These are phyloP conservation scores for Neurospora sublineolata DNA, from an alignment of 495 filamentous ascomycete species.

Conservation along the genomic window DNA sequence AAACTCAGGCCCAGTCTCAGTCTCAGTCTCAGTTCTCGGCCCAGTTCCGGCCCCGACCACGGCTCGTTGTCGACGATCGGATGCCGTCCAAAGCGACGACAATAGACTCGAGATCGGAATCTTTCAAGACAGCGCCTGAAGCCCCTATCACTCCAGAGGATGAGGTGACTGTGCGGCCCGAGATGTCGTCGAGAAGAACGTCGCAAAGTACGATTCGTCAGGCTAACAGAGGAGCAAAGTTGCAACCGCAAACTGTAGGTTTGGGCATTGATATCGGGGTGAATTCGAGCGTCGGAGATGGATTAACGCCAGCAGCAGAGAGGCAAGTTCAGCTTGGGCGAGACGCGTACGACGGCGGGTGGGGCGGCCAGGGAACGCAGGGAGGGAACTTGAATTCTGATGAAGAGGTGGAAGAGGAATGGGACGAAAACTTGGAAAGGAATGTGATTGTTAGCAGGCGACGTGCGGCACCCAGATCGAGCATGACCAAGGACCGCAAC, in stretches of 20 bases:
- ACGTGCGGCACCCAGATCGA: slow-evolving; percentile 17
- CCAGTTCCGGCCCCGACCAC: not conserved
- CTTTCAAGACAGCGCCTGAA: slow-evolving; percentile 63
- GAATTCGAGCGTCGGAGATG: slow-evolving; percentile 26
- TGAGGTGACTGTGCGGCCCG: slow-evolving; percentile 42
- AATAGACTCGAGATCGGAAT: slow-evolving; percentile 51
- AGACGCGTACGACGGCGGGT: slow-evolving; percentile 38
- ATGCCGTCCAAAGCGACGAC: slow-evolving; percentile 32
- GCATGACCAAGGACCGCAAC: slow-evolving; percentile 13
- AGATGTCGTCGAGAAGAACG: slow-evolving; percentile 30
- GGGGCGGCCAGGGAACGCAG: slow-evolving; percentile 14
- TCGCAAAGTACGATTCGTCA: slow-evolving; percentile 33
- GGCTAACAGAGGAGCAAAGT: slow-evolving; percentile 18
- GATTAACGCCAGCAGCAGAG: slow-evolving; percentile 25
- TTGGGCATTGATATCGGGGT: slow-evolving; percentile 35
- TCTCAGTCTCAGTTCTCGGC: not conserved
- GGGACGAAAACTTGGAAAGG: slow-evolving; percentile 43
- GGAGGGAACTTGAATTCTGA: slow-evolving; percentile 7
- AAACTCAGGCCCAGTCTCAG: not conserved
- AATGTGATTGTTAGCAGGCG: slow-evolving; percentile 47
- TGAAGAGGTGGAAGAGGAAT: slow-evolving; percentile 39
- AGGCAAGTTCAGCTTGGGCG: slow-evolving; percentile 22
- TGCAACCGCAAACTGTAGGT: slow-evolving; percentile 27
- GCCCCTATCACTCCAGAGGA: slow-evolving; percentile 49
- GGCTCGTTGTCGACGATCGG: slow-evolving; percentile 19